Evolutionary conservation across 805 yeast species (phyloP).

Genomic region (Saccharomycopsis oosterbeekiorum): DNA sequence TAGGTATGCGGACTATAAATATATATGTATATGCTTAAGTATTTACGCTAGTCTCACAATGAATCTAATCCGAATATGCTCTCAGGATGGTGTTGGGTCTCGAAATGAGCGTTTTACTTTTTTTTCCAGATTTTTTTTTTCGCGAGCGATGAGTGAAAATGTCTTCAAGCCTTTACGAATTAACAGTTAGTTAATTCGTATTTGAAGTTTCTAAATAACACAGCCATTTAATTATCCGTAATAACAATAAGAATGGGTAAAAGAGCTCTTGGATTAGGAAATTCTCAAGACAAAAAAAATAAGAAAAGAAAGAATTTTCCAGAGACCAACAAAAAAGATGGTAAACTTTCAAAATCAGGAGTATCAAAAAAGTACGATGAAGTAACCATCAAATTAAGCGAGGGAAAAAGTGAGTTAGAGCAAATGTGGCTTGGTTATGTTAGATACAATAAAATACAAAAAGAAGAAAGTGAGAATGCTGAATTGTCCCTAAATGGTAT

Average conservation of each 20-base stretch:
- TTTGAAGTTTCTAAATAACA: too few species aligned
- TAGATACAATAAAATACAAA: conserved; percentile 21
- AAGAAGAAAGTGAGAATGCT: conserved; percentile 25
- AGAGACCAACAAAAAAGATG: conserved; percentile 19
- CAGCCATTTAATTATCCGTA: not conserved
- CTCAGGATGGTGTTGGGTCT: not conserved
- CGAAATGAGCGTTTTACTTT: too few species aligned
- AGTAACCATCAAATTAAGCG: conserved; percentile 19
- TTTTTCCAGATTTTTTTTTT: not conserved
- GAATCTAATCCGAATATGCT: not conserved
- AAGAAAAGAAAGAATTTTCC: conserved; percentile 26
- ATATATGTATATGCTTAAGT: too few species aligned
- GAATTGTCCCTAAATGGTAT: conserved; percentile 70
- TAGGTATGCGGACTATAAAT: too few species aligned
- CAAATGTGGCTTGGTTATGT: conserved; percentile 18
- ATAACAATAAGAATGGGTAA: conserved; percentile 38
- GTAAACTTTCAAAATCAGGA: not conserved
- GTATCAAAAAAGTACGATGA: conserved; percentile 5
- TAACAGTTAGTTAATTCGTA: too few species aligned
- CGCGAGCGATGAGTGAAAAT: not conserved
- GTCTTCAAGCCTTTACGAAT: not conserved
- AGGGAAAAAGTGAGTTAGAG: conserved; percentile 13
- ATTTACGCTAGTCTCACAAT: too few species aligned
- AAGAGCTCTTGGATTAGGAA: conserved; percentile 58
- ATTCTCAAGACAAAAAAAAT: conserved; percentile 41